Base-by-base conservation (phyloP, 352 stramenopile species). In the Pythium biforme region DNA sequence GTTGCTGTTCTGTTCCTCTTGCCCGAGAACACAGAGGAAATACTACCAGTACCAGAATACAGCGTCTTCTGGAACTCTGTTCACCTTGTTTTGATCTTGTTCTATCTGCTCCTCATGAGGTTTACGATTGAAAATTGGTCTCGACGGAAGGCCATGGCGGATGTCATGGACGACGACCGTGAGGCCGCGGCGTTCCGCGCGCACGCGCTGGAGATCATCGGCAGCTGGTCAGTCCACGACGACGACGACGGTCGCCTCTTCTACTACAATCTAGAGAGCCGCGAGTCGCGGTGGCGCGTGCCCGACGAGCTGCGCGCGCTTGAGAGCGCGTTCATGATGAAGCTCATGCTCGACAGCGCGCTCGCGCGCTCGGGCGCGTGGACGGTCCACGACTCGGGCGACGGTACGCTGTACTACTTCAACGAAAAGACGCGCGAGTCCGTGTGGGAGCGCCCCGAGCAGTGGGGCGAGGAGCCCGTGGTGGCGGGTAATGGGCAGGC, bases 271-370 rank as follows among this genome's bases (percentile, higher is more conserved):
- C 55, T 61, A 15, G 71, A 71, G 22, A 69, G 75, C 19, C 45
- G 74, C 15, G 57, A 71, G 56, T 90, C 83, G 23, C 74, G 78
- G 66, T 94, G 85, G 85, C 59, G 75, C 19, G 59, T 75, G 26
- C 85, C 85, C 0, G 61, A 74, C 15, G 74, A 66, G 39, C 77
- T 93, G 43, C 62, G 68, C 11, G 63, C 70, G 15, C 68, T 86
- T 25, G 81, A 91, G 49, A 82, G 74, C 33, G 76, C 85, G 54
- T 83, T 90, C 59, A 90, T 93, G 83, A 94, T 92, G 85, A 77
- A 83, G 71, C 75, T 91, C 23, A 94, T 94, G 83, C 69, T 94
- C 55, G 69, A 89, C 59, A 70, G 86, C 27, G 81, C 83, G 0
- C 65, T 92, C 17, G 85, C 76, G 55, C 78, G 75, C 54, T 92